A percentile compares a stretch with the other conserved stretches of the same genome.
These are phyloP conservation scores for Cyclotella kingstonii DNA, from an alignment of 108 stramenopile species.

Conservation along the genomic window DNA sequence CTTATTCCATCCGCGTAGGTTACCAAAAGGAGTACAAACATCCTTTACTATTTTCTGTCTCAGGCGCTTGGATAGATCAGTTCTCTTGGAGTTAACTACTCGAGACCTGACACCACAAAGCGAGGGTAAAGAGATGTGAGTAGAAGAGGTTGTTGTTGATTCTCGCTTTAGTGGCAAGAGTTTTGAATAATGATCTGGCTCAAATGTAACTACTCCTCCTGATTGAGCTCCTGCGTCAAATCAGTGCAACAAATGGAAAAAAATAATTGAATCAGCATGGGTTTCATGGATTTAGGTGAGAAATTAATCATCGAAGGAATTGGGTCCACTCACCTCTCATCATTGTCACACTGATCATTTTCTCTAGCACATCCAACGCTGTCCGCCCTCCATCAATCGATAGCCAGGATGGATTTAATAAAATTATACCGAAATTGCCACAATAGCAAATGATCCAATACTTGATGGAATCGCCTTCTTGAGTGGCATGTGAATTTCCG, in stretches of 20 bases:
- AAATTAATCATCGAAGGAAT: not conserved
- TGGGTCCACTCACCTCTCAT: constrained; percentile 54
- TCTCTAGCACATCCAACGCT: constrained; percentile 66
- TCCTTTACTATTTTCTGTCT: constrained; percentile 43
- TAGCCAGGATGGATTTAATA: constrained; percentile 70
- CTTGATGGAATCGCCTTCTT: too few relatives aligned
- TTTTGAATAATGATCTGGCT: constrained; percentile 23
- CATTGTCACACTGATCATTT: constrained; percentile 84
- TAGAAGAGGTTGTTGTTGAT: not conserved
- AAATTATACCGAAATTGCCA: constrained; percentile 79
- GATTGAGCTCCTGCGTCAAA: constrained; percentile 61
- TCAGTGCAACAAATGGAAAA: too few relatives aligned
- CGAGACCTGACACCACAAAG: constrained; percentile 59
- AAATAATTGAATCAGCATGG: too few relatives aligned
- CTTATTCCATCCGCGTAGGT: constrained; percentile 37
- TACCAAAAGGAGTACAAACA: constrained; percentile 22
- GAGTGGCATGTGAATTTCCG: too few relatives aligned
- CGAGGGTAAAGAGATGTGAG: constrained; percentile 10
- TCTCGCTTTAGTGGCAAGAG: not conserved
- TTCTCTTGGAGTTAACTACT: constrained; percentile 81
- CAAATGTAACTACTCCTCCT: constrained; percentile 67
- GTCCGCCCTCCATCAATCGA: constrained; percentile 50
- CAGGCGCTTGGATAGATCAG: constrained; percentile 58
- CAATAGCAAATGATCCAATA: constrained; percentile 41
- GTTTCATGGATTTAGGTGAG: not conserved